phyloP scores from a whole-genome alignment of 2,329 filamentous ascomycete genomes.

The Aspergillus pseudoterreus region DNA sequence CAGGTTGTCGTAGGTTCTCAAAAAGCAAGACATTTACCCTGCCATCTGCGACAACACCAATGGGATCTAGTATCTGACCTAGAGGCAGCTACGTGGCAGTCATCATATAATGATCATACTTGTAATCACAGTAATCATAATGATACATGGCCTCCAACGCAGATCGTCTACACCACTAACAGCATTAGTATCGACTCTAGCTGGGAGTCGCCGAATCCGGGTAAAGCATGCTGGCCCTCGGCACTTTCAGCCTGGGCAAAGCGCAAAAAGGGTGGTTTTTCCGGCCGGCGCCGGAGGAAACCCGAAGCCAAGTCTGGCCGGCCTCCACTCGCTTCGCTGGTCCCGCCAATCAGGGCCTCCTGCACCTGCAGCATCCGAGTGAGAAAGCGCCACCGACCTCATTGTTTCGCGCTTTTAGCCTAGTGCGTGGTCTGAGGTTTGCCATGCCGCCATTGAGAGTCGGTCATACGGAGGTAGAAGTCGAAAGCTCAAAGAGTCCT shows the following conservation, averaged over 20 bases:
- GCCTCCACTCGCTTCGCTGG: neutral
- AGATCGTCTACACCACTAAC: constrained; percentile 11
- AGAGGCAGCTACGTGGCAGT: constrained; percentile 2
- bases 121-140: too few species aligned
- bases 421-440: constrained; percentile 9
- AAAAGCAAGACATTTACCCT: too few species aligned
- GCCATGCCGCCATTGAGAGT: neutral
- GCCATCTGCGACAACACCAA: neutral
- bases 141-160: constrained; percentile 6
- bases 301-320: constrained; percentile 12
- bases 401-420: constrained; percentile 8
- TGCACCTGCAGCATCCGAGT: neutral
- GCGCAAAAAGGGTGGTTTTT: constrained; percentile 17
- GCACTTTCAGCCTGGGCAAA: constrained; percentile 13
- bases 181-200: neutral
- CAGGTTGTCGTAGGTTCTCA: too few species aligned
- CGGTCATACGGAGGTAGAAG: too few species aligned
- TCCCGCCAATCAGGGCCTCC: constrained; percentile 2
- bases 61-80: too few species aligned
- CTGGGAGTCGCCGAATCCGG: constrained; percentile 10
- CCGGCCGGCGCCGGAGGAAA: constrained; percentile 22
- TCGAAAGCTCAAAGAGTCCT: neutral
- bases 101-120: too few species aligned
- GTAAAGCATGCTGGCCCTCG: constrained; percentile 12
- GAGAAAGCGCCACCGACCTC: constrained; percentile 26